Percentiles rank a stretch among this genome's conserved stretches.
Evolutionary conservation across 768 basidiomycete genomes (phyloP).

Genomic region (Dictyophora rubrovolvata): DNA sequence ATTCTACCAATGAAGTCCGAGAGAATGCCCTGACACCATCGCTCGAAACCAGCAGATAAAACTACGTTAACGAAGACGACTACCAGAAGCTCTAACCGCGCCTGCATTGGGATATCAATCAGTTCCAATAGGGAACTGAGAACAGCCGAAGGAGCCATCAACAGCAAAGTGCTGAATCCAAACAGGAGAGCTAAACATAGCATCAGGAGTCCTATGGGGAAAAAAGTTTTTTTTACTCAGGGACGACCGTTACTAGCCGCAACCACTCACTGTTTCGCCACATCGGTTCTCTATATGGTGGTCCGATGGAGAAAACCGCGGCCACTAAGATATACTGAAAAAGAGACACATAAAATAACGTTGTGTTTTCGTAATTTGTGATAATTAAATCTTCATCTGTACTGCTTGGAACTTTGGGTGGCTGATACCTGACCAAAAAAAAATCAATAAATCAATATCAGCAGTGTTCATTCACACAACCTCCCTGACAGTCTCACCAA

Average conservation of each 20-base stretch:
- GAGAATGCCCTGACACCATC: slow-evolving; percentile 54
- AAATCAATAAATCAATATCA: too few relatives aligned
- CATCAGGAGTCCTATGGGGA: slow-evolving; percentile 64
- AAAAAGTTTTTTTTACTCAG: background rate
- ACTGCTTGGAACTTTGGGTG: slow-evolving; percentile 45
- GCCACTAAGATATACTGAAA: slow-evolving; percentile 99
- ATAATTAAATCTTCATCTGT: slow-evolving; percentile 63
- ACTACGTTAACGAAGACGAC: slow-evolving; percentile 62
- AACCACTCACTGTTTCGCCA: slow-evolving; percentile 76
- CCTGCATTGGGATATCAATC: slow-evolving; percentile 60
- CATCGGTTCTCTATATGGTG: slow-evolving; percentile 90
- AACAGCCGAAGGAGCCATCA: slow-evolving; percentile 57
- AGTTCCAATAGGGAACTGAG: slow-evolving; percentile 61
- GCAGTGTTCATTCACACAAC: background rate
- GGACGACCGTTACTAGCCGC: background rate
- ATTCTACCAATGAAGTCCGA: slow-evolving; percentile 43
- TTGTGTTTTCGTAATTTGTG: slow-evolving; percentile 85
- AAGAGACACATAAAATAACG: slow-evolving; percentile 85
- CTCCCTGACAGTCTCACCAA: slow-evolving; percentile 47
- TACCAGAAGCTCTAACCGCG: slow-evolving; percentile 56
- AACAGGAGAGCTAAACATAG: slow-evolving; percentile 58
- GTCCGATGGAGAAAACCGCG: slow-evolving; percentile 95
- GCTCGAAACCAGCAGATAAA: slow-evolving; percentile 66
- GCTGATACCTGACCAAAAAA: slow-evolving; percentile 52
- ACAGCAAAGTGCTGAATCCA: slow-evolving; percentile 63